Conservation (phyloP, 1,284 basidiomycete genomes). For the Takashimella koratensis region DNA sequence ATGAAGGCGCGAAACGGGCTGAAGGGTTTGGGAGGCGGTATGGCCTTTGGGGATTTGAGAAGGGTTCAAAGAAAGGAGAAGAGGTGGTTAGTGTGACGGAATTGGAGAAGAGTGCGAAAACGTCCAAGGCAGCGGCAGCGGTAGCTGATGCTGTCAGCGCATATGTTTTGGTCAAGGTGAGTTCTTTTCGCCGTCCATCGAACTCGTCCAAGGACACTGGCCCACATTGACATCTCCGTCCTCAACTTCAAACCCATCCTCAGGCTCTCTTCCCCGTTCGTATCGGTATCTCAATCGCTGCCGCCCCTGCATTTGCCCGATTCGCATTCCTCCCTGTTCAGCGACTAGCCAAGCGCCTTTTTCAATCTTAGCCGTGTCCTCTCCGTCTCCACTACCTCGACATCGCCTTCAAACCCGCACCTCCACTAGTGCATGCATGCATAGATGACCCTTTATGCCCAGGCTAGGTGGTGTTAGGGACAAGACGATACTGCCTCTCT, state of each 20-base stretch:
- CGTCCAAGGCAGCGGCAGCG: slow-evolving; percentile 28
- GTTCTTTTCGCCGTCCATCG: slow-evolving; percentile 13
- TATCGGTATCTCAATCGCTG: slow-evolving; percentile 68
- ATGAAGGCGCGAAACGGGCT: slow-evolving; percentile 69
- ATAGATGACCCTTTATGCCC: too few species aligned
- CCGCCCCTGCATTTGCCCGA: slow-evolving; percentile 71
- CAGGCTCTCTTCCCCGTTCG: slow-evolving; percentile 74
- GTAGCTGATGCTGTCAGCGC: slow-evolving; percentile 63
- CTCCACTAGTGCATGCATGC: too few species aligned
- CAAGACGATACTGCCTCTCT: slow-evolving; percentile 1
- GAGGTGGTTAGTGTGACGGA: neutral
- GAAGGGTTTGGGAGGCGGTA: slow-evolving; percentile 70
- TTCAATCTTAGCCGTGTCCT: too few species aligned
- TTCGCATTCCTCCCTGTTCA: slow-evolving; percentile 59
- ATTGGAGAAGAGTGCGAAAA: slow-evolving; percentile 5
- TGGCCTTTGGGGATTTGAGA: slow-evolving; percentile 74
- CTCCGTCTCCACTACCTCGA: too few species aligned
- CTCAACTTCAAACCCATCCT: slow-evolving; percentile 4
- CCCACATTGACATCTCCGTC: neutral
- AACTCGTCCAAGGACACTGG: neutral
- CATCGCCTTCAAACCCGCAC: too few species aligned
- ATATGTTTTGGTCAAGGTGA: slow-evolving; percentile 77
- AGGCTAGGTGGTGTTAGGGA: too few species aligned
- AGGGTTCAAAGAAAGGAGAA: slow-evolving; percentile 29
- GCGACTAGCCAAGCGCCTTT: too few species aligned